phyloP scores from a whole-genome alignment of 148 eudicot genomes.

The Camellia granthamiana region DNA sequence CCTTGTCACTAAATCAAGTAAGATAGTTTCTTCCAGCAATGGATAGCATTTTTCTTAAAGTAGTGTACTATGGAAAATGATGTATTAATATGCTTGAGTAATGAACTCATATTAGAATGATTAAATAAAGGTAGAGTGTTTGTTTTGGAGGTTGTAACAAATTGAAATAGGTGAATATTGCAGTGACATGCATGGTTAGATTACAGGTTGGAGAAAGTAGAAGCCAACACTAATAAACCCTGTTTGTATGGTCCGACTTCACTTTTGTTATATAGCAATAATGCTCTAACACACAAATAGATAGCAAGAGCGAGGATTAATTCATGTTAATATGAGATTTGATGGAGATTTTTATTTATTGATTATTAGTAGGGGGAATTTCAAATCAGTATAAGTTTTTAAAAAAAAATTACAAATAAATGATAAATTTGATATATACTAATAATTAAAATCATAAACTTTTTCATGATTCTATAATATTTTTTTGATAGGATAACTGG shows the following conservation, averaged over 20 bases:
- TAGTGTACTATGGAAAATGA: background rate
- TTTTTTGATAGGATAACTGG: too few species aligned
- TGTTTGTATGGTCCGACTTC: background rate
- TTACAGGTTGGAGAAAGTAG: background rate
- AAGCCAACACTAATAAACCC: background rate
- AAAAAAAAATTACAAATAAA: too few species aligned
- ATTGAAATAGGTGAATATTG: background rate
- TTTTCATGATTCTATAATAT: too few species aligned
- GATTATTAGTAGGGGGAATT: too few species aligned
- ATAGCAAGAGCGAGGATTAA: too few species aligned
- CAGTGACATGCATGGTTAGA: background rate
- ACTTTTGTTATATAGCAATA: too few species aligned
- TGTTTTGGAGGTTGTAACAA: background rate
- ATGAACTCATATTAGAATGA: constrained; percentile 7
- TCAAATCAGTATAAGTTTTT: too few species aligned
- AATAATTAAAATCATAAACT: too few species aligned
- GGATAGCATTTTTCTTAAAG: background rate
- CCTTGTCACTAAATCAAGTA: background rate
- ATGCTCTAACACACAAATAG: too few species aligned
- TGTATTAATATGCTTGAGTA: constrained; percentile 9
- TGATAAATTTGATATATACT: too few species aligned
- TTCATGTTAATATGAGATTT: too few species aligned
- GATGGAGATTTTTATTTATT: too few species aligned
- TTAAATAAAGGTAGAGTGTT: background rate
- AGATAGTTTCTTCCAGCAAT: constrained; percentile 1